Conservation (phyloP, 148 eudicot species). For the Pharnaceum exiguum region DNA sequence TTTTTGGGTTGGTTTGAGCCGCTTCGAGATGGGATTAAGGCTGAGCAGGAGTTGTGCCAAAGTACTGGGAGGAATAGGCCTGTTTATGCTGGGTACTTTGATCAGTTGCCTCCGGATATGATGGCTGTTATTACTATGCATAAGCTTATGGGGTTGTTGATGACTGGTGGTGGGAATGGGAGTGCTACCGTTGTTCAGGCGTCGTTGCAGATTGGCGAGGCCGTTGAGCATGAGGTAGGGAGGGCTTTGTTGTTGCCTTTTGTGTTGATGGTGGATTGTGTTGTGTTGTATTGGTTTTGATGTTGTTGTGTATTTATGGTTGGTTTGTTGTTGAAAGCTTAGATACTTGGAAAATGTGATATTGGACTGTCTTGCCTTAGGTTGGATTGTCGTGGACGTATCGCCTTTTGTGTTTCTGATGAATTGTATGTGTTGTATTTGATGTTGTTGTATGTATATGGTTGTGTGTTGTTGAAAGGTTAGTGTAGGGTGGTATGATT, state of each 20-base stretch:
- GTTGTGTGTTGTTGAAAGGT: too few species aligned
- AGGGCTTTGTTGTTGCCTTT: not conserved
- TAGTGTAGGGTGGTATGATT: too few species aligned
- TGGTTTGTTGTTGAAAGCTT: too few species aligned
- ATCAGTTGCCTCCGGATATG: slow-evolving; percentile 83
- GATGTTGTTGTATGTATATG: too few species aligned
- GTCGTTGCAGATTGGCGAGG: slow-evolving; percentile 77
- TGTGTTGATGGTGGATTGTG: not conserved
- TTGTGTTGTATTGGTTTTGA: too few species aligned
- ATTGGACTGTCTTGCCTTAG: too few species aligned
- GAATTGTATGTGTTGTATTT: too few species aligned
- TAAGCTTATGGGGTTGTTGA: slow-evolving; percentile 78
- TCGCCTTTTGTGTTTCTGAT: too few species aligned
- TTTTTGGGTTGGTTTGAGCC: slow-evolving; percentile 99
- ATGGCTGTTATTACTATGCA: slow-evolving; percentile 97
- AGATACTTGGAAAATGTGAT: too few species aligned
- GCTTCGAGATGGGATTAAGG: slow-evolving; percentile 53
- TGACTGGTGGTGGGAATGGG: slow-evolving; percentile 69
- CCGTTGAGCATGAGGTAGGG: slow-evolving; percentile 82
- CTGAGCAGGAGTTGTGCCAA: slow-evolving; percentile 60
- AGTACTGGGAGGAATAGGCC: slow-evolving; percentile 40
- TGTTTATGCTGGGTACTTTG: slow-evolving; percentile 43
- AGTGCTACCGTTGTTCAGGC: slow-evolving; percentile 71
- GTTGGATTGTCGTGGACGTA: too few species aligned
- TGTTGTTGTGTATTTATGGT: too few species aligned